Conservation (phyloP, 495 filamentous ascomycete species). For the Neurospora sp. region DNA sequence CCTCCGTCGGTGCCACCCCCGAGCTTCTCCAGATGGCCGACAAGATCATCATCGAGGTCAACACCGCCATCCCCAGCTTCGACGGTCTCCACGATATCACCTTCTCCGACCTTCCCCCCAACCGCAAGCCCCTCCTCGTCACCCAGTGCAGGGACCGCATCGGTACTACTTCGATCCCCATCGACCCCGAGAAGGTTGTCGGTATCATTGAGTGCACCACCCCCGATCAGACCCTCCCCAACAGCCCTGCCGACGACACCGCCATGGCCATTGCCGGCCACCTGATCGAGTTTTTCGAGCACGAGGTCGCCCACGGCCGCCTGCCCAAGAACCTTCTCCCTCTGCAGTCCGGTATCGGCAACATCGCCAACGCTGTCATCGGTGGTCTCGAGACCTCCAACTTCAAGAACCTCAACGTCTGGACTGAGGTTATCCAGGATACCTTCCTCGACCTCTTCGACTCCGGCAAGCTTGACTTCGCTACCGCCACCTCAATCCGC, state of each 20-base stretch:
- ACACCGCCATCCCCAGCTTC: constrained; percentile 75
- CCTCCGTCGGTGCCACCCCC: constrained; percentile 75
- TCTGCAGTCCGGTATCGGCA: constrained; percentile 83
- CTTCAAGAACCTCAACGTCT: constrained; percentile 81
- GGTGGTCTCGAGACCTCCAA: constrained; percentile 75
- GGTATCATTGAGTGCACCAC: constrained; percentile 80
- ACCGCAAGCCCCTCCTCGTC: constrained; percentile 77
- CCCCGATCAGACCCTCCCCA: constrained; percentile 70
- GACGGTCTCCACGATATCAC: constrained; percentile 89
- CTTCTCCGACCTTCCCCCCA: constrained; percentile 71
- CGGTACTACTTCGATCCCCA: constrained; percentile 72
- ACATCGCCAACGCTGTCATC: constrained; percentile 90
- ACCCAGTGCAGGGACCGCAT: constrained; percentile 73
- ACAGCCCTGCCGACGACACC: constrained; percentile 62
- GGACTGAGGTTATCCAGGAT: constrained; percentile 92
- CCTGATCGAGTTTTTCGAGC: constrained; percentile 76
- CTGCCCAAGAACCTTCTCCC: constrained; percentile 72
- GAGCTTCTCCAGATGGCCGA: constrained; percentile 85
- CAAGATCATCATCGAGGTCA: constrained; percentile 91
- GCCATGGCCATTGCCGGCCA: constrained; percentile 67
- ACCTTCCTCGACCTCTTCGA: constrained; percentile 93
- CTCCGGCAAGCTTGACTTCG: constrained; percentile 80
- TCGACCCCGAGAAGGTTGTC: constrained; percentile 81
- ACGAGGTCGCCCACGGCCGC: constrained; percentile 68
- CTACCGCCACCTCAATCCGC: constrained; percentile 82